Evolutionary conservation across 2,329 filamentous ascomycete genomes (phyloP).

Genomic region (Exophiala sp.): DNA sequence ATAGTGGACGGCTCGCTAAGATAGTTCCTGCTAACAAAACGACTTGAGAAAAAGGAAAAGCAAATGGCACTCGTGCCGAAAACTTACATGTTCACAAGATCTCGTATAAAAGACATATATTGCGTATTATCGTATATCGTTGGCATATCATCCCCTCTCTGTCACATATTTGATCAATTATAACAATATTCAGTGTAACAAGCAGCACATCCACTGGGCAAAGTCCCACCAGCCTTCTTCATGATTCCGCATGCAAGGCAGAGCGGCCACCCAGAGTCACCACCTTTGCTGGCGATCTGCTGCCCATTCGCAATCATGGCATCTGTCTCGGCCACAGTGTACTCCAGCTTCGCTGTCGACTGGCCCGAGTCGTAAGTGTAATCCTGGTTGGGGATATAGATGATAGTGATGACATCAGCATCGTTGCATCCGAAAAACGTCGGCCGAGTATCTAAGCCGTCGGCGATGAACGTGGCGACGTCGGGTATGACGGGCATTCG

Average conservation of each 20-base stretch:
- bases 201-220: constrained; percentile 18
- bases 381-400: constrained; percentile 44
- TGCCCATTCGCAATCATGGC: constrained; percentile 26
- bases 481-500: constrained; percentile 59
- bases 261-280: constrained; percentile 12
- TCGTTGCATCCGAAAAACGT: constrained; percentile 62
- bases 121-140: too few relatives aligned
- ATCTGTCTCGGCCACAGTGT: constrained; percentile 7
- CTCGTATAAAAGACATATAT: too few relatives aligned
- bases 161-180: background rate
- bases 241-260: constrained; percentile 26
- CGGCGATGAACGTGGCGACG: constrained; percentile 54
- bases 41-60: too few relatives aligned
- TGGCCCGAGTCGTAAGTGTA: constrained; percentile 8
- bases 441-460: constrained; percentile 57
- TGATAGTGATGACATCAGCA: constrained; percentile 31
- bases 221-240: constrained; percentile 15
- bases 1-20: too few relatives aligned
- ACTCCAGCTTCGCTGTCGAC: constrained; percentile 14
- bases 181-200: constrained; percentile 22
- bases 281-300: constrained; percentile 18
- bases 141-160: too few relatives aligned
- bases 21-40: too few relatives aligned
- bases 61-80: too few relatives aligned
- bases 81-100: too few relatives aligned